phyloP scores from a whole-genome alignment of 345 rosid genomes.

The Eucalyptus cladocalyx region DNA sequence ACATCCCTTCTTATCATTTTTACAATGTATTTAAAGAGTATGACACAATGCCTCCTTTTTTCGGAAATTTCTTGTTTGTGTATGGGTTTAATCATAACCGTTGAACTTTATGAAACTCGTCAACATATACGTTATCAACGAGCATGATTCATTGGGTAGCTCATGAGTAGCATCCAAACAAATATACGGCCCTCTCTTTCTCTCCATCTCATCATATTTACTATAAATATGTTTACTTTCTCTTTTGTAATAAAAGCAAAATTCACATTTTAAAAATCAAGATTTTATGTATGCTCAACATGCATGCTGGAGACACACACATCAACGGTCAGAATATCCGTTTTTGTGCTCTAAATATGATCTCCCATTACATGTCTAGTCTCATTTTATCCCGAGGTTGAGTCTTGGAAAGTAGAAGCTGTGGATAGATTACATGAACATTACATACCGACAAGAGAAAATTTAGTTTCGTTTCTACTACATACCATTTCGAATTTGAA shows the following conservation, averaged over 20 bases:
- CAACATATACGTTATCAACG: background rate
- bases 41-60: background rate
- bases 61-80: background rate
- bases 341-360: background rate
- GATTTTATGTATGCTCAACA: background rate
- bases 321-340: rapidly evolving
- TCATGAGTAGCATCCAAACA: background rate
- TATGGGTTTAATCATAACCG: rapidly evolving
- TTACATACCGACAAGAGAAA: background rate
- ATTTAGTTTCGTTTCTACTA: background rate
- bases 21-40: background rate
- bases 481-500: background rate
- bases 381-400: background rate
- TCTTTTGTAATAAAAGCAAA: background rate
- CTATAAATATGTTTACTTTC: background rate
- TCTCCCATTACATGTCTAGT: background rate
- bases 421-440: background rate
- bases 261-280: background rate
- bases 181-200: background rate
- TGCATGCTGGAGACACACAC: too few relatives aligned
- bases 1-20: background rate
- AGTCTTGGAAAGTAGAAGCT: background rate
- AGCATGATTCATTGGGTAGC: background rate
- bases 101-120: background rate
- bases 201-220: background rate